A percentile compares a stretch with the other conserved stretches of the same genome.
These are phyloP conservation scores for Sophora flavescens DNA, from an alignment of 306 rosid species.

Conservation along the genomic window DNA sequence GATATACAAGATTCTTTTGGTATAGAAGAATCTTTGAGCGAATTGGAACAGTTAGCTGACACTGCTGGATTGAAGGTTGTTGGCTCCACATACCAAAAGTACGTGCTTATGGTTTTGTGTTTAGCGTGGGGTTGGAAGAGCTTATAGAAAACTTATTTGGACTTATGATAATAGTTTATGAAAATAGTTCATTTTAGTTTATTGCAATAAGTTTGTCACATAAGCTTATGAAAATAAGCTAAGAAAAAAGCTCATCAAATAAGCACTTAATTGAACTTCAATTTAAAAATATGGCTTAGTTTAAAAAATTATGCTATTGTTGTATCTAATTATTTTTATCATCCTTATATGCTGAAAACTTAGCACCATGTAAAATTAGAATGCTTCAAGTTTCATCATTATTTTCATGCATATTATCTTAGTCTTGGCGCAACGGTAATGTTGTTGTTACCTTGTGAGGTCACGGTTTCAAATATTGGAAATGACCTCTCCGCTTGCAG, in stretches of 20 bases:
- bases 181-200: too few relatives aligned
- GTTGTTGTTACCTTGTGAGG: too few relatives aligned
- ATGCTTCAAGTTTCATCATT: conserved; percentile 19
- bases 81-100: conserved; percentile 89
- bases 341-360: not conserved
- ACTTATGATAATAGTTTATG: too few relatives aligned
- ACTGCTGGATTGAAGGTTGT: conserved; percentile 91
- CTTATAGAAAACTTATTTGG: too few relatives aligned
- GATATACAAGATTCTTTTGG: conserved; percentile 63
- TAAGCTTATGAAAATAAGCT: too few relatives aligned
- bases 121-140: not conserved
- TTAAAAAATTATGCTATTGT: not conserved
- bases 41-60: conserved; percentile 88
- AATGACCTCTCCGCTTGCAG: too few relatives aligned
- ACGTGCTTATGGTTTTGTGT: conserved; percentile 20
- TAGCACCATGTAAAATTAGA: not conserved
- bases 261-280: too few relatives aligned
- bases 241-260: too few relatives aligned
- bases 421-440: too few relatives aligned
- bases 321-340: not conserved
- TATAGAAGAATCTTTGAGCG: conserved; percentile 78
- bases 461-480: too few relatives aligned
- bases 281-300: not conserved
- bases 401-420: not conserved
- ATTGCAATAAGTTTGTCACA: too few relatives aligned